Base-by-base conservation (phyloP, 2,329 filamentous ascomycete genomes). In the Pochonia chlamydosporia region DNA sequence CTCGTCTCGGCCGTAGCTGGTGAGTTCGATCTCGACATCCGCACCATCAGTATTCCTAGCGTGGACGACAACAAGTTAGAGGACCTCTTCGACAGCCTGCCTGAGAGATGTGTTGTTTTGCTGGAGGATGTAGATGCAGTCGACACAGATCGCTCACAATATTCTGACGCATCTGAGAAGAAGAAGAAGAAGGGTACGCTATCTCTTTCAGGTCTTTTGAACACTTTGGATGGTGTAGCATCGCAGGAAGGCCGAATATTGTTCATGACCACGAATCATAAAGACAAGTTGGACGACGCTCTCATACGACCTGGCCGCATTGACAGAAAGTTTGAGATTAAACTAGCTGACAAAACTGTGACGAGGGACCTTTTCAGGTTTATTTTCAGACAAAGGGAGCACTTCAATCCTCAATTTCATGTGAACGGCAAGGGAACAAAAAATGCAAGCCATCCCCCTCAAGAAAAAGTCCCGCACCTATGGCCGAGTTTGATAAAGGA, bases 81-180 rank as follows among this genome's bases (percentile, higher is more conserved):
- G 49, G 62, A 68, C n/a, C 67, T 80, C 46, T 79, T 81, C 45
- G 65, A 72, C 14, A 68, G 70, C 20, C 67, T 80, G 1, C 77
- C 77, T 0, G 66, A 66, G 0, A 69, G 73, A 4, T 80, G 76
- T 41, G 73, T 80, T 1, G 70, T 81, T 0, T 55, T 81, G 5
- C 64, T 80, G 0, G 76, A 80, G 51, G 77, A 81, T 37, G 73
- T 80, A 10, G 76, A 80, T 49, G 71, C 69, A 4, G 63, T 67
- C 0, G 36, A 18, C 10, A 31, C 28, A 31, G 14, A 31, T 31
- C 28, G 28, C 28, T 31, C 9, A 14, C 28, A 31, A 31, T 9
- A 31, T 31, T 14, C 28, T 31, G 8, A 31, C 14, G 14, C 8
- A 9, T 31, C 28, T 31, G n/a, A n/a, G n/a, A n/a, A n/a, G 28